These are phyloP conservation scores for Candida qinlingensis DNA, from an alignment of 805 yeast species.

Conservation along the genomic window DNA sequence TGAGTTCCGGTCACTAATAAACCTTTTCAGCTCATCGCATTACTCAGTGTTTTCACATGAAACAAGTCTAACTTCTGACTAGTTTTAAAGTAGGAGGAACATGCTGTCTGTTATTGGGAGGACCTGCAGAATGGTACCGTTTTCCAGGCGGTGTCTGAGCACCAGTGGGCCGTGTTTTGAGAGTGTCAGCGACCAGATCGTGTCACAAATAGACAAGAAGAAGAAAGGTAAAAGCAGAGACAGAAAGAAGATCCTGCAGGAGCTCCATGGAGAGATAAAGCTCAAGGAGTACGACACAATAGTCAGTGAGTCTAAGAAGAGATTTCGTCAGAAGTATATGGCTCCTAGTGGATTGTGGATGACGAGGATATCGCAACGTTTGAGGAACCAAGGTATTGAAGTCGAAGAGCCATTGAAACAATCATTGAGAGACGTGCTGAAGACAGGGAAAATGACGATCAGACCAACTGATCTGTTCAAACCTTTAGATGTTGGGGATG, in stretches of 20 bases:
- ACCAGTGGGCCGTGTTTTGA: background rate
- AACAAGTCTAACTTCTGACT: no score
- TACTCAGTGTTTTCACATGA: no score
- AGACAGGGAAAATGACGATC: background rate
- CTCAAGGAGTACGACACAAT: conserved; percentile 3
- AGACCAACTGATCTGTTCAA: conserved; percentile 13
- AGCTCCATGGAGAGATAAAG: conserved; percentile 11
- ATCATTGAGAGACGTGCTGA: background rate
- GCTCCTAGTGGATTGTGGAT: background rate
- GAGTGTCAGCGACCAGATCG: no score
- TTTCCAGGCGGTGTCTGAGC: background rate
- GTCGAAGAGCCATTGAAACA: background rate
- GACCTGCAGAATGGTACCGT: no score
- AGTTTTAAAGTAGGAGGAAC: no score
- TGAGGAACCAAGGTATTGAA: background rate
- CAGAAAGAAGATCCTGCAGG: conserved; percentile 15
- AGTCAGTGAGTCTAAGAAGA: background rate
- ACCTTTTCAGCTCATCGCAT: no score
- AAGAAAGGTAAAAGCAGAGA: background rate
- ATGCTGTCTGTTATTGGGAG: no score
- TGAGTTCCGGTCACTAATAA: no score
- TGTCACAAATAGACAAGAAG: no score
- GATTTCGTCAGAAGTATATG: conserved; percentile 11
- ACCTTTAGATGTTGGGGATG: conserved; percentile 46
- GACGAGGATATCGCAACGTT: background rate